A percentile compares a stretch with the other conserved stretches of the same genome.
These are phyloP conservation scores for Aspergillus udagawae DNA, from an alignment of 2,329 filamentous ascomycete genomes.

Conservation along the genomic window DNA sequence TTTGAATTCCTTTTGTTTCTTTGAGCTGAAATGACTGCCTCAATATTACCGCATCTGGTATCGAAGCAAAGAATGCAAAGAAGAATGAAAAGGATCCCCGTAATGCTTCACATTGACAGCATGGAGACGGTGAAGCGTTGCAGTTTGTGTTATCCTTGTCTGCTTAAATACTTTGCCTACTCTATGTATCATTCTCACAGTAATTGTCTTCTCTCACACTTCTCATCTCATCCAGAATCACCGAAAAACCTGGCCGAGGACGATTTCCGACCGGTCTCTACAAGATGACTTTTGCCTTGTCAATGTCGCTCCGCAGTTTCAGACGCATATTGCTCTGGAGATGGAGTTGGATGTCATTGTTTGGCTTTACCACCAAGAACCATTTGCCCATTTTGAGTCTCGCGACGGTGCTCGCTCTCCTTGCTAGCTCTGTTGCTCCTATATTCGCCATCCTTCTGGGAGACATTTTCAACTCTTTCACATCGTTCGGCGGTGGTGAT, in stretches of 20 bases:
- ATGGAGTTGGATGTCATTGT: constrained; percentile 55
- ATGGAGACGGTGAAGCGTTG: background rate
- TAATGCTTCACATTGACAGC: constrained; percentile 14
- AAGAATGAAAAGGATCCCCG: background rate
- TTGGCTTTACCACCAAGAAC: constrained; percentile 64
- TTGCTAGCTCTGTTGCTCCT: constrained; percentile 62
- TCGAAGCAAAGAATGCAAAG: background rate
- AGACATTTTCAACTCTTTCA: constrained; percentile 67
- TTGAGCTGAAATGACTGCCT: constrained; percentile 4
- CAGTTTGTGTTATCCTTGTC: too few relatives aligned
- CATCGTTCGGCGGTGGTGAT: constrained; percentile 58
- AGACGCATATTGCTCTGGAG: constrained; percentile 3
- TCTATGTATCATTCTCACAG: background rate
- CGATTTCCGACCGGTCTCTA: background rate
- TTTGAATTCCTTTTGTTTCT: constrained; percentile 13
- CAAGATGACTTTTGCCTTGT: background rate
- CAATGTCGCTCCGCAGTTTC: background rate
- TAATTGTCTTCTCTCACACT: background rate
- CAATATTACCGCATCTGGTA: constrained; percentile 22
- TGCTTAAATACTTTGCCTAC: background rate
- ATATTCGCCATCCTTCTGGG: constrained; percentile 68
- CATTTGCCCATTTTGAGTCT: constrained; percentile 55
- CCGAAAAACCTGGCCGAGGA: background rate
- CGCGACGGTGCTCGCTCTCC: constrained; percentile 54
- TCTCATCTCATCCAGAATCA: background rate